Evolutionary conservation across 2,329 filamentous ascomycete genomes (phyloP), one percentile per base, ranked within the genome.

Genomic region (Sporothrix dimorphospora): DNA sequence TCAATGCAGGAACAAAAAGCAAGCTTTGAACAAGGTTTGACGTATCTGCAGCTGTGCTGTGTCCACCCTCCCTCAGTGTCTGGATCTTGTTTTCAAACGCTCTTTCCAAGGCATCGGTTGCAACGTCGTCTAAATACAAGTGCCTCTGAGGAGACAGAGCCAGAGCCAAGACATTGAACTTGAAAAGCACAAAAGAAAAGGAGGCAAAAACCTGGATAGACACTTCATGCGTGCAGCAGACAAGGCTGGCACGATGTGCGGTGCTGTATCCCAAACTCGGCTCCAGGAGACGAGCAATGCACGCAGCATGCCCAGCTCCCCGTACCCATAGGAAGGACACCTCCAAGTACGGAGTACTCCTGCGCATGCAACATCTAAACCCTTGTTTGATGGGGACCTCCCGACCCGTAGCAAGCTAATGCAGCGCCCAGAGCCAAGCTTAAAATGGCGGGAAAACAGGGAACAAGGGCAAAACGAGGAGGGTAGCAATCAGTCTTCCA

Each of bases 1-100:
- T 49, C 63, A 47, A 66, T 34, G 63, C 42, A 65, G 38, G 59
- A 49, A 34, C 63, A 34, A 40, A 49, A 49, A 66, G 9, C 42
- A 66, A 66, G 63, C 63, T 49, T 66, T 45, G 21, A 8, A 1
- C 59, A 45, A 45, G 59, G n/a, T 27, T 1, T 19, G 12, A 27
- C 16, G 7, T 7, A 24, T 1, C 49, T 11, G 8, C 27, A 34
- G 24, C 7, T 34, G 53, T 57, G 14, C 14, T 34, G 49, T 34
- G 8, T 38, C 8, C 19, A 14, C 14, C 11, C 12, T 57, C 30
- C 57, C 3, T 14, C 14, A 16, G 14, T 34, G 19, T 27, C 27
- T 63, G 57, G 19, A 27, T 65, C 59, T 65, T 45, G 59, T 27
- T 65, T 65, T 24, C 59, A 19, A 19, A 42, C 19, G 9, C n/a